Conservation (phyloP, 345 rosid genomes). For the Noccaea bulbosa region DNA sequence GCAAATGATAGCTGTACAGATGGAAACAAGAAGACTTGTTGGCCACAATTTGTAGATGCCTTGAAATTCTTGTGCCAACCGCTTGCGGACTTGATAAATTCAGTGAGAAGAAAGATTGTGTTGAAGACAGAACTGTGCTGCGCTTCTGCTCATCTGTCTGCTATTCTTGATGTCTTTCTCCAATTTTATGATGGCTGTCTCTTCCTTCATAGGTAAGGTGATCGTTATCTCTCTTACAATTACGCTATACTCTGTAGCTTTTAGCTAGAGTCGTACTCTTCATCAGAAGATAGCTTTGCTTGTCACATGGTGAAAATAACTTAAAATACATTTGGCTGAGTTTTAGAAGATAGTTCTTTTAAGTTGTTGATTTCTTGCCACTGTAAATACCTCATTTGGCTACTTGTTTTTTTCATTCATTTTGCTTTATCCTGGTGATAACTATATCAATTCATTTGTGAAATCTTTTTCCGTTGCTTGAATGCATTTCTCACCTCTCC, state of each 20-base stretch:
- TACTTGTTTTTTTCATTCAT: not conserved
- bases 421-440: not conserved
- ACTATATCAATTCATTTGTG: slow-evolving; percentile 14
- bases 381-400: not conserved
- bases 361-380: slow-evolving; percentile 19
- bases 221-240: slow-evolving; percentile 28
- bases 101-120: slow-evolving; percentile 58
- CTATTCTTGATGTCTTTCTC: slow-evolving; percentile 60
- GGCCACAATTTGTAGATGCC: slow-evolving; percentile 54
- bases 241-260: slow-evolving; percentile 25
- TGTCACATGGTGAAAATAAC: slow-evolving; percentile 13
- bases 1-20: slow-evolving; percentile 36
- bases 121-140: slow-evolving; percentile 49
- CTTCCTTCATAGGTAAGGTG: slow-evolving; percentile 56
- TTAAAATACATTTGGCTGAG: slow-evolving; percentile 10
- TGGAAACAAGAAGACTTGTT: slow-evolving; percentile 46
- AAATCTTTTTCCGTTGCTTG: slow-evolving; percentile 26
- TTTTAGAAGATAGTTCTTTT: slow-evolving; percentile 14
- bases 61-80: slow-evolving; percentile 81
- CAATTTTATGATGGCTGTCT: slow-evolving; percentile 58
- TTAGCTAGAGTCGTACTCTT: not conserved
- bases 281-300: slow-evolving; percentile 12
- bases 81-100: slow-evolving; percentile 68
- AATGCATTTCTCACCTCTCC: slow-evolving; percentile 30
- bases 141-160: slow-evolving; percentile 49